Evolutionary conservation across 2,329 filamentous ascomycete genomes (phyloP).

Genomic region (Phialophora chinensis): DNA sequence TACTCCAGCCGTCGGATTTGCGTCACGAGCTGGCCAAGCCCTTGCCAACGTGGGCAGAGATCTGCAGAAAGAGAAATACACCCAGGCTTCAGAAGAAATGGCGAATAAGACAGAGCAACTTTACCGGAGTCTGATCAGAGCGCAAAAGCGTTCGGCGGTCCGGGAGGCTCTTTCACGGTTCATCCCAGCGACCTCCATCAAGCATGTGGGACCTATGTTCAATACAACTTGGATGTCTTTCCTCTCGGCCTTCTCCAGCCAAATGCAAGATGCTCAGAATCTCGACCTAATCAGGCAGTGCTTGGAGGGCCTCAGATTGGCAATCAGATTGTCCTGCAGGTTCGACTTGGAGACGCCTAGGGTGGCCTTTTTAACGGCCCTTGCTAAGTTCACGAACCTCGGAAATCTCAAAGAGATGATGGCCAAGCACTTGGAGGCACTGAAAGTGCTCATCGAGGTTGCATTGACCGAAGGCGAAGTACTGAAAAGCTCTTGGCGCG

Average conservation of each 20-base stretch:
- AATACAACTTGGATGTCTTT: slow-evolving; percentile 99
- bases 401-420: slow-evolving; percentile 96
- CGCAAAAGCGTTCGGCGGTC: slow-evolving; percentile 79
- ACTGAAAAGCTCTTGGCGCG: slow-evolving; percentile 89
- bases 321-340: slow-evolving; percentile 88
- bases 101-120: slow-evolving; percentile 78
- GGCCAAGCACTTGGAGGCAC: slow-evolving; percentile 92
- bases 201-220: slow-evolving; percentile 97
- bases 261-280: slow-evolving; percentile 92
- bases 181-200: slow-evolving; percentile 90
- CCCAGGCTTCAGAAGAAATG: slow-evolving; percentile 96
- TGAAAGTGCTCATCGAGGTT: slow-evolving; percentile 89
- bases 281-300: slow-evolving; percentile 90
- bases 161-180: slow-evolving; percentile 73
- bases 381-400: slow-evolving; percentile 92
- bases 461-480: slow-evolving; percentile 91
- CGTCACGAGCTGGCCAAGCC: slow-evolving; percentile 83
- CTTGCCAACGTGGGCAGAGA: slow-evolving; percentile 91
- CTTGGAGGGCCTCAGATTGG: slow-evolving; percentile 92
- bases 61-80: slow-evolving; percentile 87
- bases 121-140: slow-evolving; percentile 90
- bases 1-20: slow-evolving; percentile 68
- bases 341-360: slow-evolving; percentile 93
- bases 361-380: slow-evolving; percentile 90
- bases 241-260: slow-evolving; percentile 89